Conservation (phyloP, 2,329 filamentous ascomycete genomes). For the Oidium heveae region DNA sequence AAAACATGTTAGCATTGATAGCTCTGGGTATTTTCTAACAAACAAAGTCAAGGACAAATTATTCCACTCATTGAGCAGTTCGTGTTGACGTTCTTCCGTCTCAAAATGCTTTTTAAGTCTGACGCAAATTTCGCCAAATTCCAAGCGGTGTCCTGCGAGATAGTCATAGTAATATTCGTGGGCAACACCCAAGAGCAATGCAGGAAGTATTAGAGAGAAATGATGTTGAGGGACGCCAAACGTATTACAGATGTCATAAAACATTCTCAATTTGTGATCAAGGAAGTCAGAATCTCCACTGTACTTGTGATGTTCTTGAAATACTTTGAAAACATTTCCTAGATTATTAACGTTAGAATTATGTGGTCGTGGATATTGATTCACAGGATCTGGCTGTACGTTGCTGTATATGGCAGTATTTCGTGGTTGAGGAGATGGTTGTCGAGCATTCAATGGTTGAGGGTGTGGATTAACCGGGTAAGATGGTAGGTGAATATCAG, state of each 20-base stretch:
- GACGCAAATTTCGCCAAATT: not conserved
- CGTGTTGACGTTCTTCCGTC: not conserved
- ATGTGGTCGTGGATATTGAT: not conserved
- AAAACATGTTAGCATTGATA: not conserved
- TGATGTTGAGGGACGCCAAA: not conserved
- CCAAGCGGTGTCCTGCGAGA: not conserved
- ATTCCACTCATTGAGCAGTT: not conserved
- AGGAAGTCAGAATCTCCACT: not conserved
- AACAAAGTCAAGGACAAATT: not conserved
- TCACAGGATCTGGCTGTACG: not conserved
- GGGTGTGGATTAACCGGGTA: too few species aligned
- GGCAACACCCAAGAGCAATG: not conserved
- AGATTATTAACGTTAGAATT: not conserved
- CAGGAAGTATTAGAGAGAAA: not conserved
- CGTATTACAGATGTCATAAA: not conserved
- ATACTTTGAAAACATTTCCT: not conserved
- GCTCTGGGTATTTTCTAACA: not conserved
- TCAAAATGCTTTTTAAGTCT: conserved; percentile 1
- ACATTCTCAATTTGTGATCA: not conserved
- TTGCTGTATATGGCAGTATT: not conserved
- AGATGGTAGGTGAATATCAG: too few species aligned
- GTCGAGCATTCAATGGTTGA: too few species aligned
- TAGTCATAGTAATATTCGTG: not conserved
- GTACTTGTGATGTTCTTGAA: not conserved
- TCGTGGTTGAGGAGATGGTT: too few species aligned